A percentile compares a stretch with the other conserved stretches of the same genome.
Evolutionary conservation across 2,329 filamentous ascomycete genomes (phyloP).

Genomic region (Fusarium musae): DNA sequence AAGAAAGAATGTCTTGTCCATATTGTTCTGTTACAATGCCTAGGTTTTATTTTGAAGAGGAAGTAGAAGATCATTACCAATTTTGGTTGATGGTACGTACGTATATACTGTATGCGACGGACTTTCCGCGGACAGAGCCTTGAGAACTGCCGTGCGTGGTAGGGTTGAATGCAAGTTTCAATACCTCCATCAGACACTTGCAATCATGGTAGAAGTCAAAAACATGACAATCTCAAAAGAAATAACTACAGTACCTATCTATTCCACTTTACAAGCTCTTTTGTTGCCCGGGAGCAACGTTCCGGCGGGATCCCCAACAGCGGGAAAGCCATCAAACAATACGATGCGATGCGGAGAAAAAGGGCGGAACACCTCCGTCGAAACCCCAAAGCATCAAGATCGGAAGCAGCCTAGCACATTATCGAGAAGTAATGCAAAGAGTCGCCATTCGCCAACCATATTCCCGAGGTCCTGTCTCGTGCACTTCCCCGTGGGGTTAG

Average conservation of each 20-base stretch:
- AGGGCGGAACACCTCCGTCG: conserved; percentile 17
- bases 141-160: not conserved
- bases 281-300: not conserved
- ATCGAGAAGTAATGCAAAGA: conserved; percentile 6
- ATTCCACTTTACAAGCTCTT: not conserved
- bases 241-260: not conserved
- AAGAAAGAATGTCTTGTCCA: not conserved
- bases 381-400: conserved; percentile 1
- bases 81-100: not conserved
- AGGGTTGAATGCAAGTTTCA: not conserved
- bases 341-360: conserved; percentile 22
- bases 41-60: not conserved
- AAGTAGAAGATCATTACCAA: not conserved
- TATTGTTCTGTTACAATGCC: not conserved
- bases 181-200: not conserved
- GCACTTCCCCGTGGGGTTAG: conserved; percentile 24
- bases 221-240: not conserved
- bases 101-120: not conserved
- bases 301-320: not conserved
- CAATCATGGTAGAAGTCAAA: not conserved
- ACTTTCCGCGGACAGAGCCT: not conserved
- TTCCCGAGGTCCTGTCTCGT: conserved; percentile 4
- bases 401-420: conserved; percentile 6
- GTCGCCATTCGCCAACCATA: conserved; percentile 6
- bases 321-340: not conserved